A percentile compares a stretch with the other conserved stretches of the same genome.
phyloP scores from a whole-genome alignment of 176 grass and related monocot genomes.

The Urochloa ruziziensis region DNA sequence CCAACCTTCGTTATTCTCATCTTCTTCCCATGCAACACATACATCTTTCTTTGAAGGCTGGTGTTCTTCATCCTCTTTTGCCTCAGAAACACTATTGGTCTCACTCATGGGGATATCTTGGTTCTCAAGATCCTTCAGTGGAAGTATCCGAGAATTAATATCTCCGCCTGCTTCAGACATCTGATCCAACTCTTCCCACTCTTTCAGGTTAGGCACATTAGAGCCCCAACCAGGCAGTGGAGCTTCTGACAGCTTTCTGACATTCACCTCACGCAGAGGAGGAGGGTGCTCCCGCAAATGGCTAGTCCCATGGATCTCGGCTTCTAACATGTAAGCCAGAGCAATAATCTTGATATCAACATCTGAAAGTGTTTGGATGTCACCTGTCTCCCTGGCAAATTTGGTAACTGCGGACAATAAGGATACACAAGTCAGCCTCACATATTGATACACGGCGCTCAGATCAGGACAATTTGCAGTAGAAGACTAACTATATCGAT shows the following conservation, averaged over 20 bases:
- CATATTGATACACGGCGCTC: neutral
- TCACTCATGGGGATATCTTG: conserved; percentile 35
- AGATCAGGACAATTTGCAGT: neutral
- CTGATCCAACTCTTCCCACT: conserved; percentile 92
- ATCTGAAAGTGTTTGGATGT: conserved; percentile 90
- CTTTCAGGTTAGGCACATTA: conserved; percentile 71
- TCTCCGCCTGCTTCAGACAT: conserved; percentile 40
- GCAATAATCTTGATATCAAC: conserved; percentile 96
- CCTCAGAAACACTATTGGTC: conserved; percentile 27
- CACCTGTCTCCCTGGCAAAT: conserved; percentile 94
- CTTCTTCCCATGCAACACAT: conserved; percentile 57
- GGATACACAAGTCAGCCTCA: neutral
- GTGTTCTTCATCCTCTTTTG: conserved; percentile 30
- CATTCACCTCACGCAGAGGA: conserved; percentile 67
- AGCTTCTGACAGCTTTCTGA: conserved; percentile 56
- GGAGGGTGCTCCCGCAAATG: conserved; percentile 82
- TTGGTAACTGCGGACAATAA: conserved; percentile 59
- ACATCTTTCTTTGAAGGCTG: conserved; percentile 47
- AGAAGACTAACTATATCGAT: neutral
- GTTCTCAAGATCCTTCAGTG: conserved; percentile 73
- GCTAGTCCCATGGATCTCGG: conserved; percentile 70
- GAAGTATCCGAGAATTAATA: conserved; percentile 68
- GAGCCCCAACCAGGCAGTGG: conserved; percentile 82
- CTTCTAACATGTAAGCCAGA: conserved; percentile 91
- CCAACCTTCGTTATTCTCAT: conserved; percentile 77